Evolutionary conservation across 202 grass and related monocot genomes (phyloP).

Genomic region (Eragrostis tef): DNA sequence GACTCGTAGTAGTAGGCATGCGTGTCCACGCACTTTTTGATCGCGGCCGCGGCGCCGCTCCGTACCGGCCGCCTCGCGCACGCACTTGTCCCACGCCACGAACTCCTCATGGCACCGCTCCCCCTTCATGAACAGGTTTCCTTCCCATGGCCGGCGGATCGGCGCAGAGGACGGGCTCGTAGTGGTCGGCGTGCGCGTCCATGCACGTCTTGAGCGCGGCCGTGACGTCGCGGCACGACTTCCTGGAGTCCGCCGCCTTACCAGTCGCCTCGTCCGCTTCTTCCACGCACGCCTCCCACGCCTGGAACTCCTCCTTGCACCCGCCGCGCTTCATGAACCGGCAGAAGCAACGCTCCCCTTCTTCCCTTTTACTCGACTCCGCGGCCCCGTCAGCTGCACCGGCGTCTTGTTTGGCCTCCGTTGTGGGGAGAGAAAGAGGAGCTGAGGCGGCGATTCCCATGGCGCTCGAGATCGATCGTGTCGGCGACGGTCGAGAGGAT

Average conservation of each 20-base stretch:
- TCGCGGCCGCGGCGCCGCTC: too few relatives aligned
- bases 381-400: not conserved
- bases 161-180: constrained; percentile 73
- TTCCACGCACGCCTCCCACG: constrained; percentile 91
- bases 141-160: constrained; percentile 27
- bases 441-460: not conserved
- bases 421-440: not conserved
- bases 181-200: constrained; percentile 75
- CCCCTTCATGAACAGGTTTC: too few relatives aligned
- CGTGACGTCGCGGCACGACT: constrained; percentile 59
- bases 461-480: too few relatives aligned
- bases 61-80: too few relatives aligned
- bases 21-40: too few relatives aligned
- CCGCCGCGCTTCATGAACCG: constrained; percentile 91
- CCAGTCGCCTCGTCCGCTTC: too few relatives aligned
- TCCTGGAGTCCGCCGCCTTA: constrained; percentile 61
- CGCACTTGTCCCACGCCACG: too few relatives aligned
- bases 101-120: too few relatives aligned
- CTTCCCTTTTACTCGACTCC: constrained; percentile 42
- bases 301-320: constrained; percentile 80
- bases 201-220: constrained; percentile 74
- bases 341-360: constrained; percentile 83
- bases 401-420: constrained; percentile 29
- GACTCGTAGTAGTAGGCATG: too few relatives aligned
- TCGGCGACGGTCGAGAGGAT: too few relatives aligned